Evolutionary conservation across 2,329 filamentous ascomycete genomes (phyloP), one percentile per base, ranked within the genome.

Genomic region (Septoria petroselini): DNA sequence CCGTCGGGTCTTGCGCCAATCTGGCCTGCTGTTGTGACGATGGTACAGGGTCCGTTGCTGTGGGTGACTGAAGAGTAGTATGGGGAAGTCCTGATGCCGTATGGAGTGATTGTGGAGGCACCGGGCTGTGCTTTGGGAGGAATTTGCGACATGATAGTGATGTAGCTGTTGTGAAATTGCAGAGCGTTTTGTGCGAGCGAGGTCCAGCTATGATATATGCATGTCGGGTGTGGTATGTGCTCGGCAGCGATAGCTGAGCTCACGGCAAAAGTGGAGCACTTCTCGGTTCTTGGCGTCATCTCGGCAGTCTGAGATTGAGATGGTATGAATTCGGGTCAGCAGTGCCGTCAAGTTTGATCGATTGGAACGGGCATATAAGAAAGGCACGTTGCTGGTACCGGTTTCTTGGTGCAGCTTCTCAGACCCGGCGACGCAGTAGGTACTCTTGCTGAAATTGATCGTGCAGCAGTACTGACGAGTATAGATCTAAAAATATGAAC

Each of bases 11-110:
- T 41, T 25, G 47, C 50, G 11, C 62, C 62, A 11, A 60, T 55
- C 35, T 64, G 62, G 14, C 62, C 62, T 18, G 61, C 55, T 9
- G 52, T 39, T 11, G 55, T 60, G 27, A 60, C 41, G 41, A 54
- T 50, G 12, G 33, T 57, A 25, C 45, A 52, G 6, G 55, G 51
- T 37, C 48, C 46, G 27, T 45, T 41, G 17, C 51, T 35, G 23
- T 58, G 53, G 12, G 51, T 55, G 15, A 58, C 45, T 15, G 47
- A 40, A 12, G 47, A 54, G 43, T 58, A 57, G 55, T 50, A 55
- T 6, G 58, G 55, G 18, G 55, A 58, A 9, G 51, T 52, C 14
- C 49, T 40, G 29, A 46, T 55, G 39, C 53, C 55, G 48, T 53
- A 53, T 3, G 57, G 55, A n/a, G 27, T 48, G 11, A 53, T 39